Base-by-base conservation (phyloP, 75 land plant species). In the Ceratopteris richardii region DNA sequence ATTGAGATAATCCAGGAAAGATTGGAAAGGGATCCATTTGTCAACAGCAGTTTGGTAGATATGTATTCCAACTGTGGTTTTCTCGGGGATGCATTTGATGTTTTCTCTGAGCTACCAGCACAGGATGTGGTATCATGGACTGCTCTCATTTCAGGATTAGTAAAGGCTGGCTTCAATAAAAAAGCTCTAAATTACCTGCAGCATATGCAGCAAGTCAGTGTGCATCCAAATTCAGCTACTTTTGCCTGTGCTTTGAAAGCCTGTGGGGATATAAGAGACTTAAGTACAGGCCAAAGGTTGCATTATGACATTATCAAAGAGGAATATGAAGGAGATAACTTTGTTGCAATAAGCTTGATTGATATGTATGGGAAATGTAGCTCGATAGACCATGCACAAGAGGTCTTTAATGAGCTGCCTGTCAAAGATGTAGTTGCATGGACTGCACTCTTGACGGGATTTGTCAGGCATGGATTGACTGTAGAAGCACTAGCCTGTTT, bases 81-180 rank as follows among this genome's bases (percentile, higher is more conserved):
- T 7, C 14, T 78, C 10, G n/a, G 24, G 2, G 51, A 72, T 43
- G 85, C 82, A 17, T 33, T 23, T 24, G 51, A 69, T 51, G 31
- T 85, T 64, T 85, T 85, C 56, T 77, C 76, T 28, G 56, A 67
- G 40, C 78, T 85, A 73, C 69, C 61, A 3, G 12, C 56, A 21
- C 80, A 54, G 58, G 82, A 82, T 39, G 72, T 78, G 0, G 46
- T 73, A 14, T 75, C 88, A 6, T 82, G 82, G 82, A 85, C 78
- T 40, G 58, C 79, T 1, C 42, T 81, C 31, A 65, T 85, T 12
- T 58, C 74, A 7, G 85, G 74, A 23, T 66, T 41, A 29, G 62
- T 71, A 24, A 33, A 54, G 12, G 44, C 23, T 31, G 69, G 57
- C 17, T 41, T 66, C 0, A 48, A 65, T 23, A 22, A 46, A 28